Evolutionary conservation across 148 eudicot species (phyloP).

Genomic region (Fallopia convolvulus): DNA sequence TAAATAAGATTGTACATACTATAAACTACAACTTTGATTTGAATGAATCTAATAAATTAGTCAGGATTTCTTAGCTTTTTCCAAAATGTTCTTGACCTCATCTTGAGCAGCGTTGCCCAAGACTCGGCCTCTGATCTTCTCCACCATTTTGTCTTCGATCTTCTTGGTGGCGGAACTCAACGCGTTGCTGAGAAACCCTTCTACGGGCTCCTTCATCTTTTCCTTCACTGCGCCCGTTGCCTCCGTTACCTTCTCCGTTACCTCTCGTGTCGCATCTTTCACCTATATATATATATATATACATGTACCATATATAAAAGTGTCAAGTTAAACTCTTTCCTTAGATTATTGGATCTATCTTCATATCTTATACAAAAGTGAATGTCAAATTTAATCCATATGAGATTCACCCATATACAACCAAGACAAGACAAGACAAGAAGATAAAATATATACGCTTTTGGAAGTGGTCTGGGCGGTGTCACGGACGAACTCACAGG

Average conservation of each 20-base stretch:
- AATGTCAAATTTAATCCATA: too few species aligned
- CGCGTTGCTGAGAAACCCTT: slow-evolving; percentile 13
- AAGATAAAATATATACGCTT: not conserved
- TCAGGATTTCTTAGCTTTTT: not conserved
- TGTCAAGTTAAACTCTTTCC: too few species aligned
- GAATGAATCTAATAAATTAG: not conserved
- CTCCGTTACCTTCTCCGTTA: slow-evolving; percentile 17
- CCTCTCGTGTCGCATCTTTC: slow-evolving; percentile 14
- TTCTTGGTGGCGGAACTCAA: slow-evolving; percentile 16
- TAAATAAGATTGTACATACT: not conserved
- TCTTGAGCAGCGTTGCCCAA: slow-evolving; percentile 8
- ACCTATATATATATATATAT: not conserved
- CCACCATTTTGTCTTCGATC: slow-evolving; percentile 28
- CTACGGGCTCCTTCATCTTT: slow-evolving; percentile 20
- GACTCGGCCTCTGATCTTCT: slow-evolving; percentile 27
- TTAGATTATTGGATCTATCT: too few species aligned
- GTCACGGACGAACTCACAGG: slow-evolving; percentile 26
- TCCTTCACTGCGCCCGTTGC: slow-evolving; percentile 18
- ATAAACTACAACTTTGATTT: not conserved
- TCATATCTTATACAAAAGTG: too few species aligned
- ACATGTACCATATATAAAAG: not conserved
- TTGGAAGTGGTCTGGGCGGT: slow-evolving; percentile 25
- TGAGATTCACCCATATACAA: too few species aligned
- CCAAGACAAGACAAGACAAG: not conserved
- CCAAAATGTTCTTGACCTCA: not conserved